These are phyloP conservation scores for Veloboletus limbatus DNA, from an alignment of 1,284 basidiomycete species.

Conservation along the genomic window DNA sequence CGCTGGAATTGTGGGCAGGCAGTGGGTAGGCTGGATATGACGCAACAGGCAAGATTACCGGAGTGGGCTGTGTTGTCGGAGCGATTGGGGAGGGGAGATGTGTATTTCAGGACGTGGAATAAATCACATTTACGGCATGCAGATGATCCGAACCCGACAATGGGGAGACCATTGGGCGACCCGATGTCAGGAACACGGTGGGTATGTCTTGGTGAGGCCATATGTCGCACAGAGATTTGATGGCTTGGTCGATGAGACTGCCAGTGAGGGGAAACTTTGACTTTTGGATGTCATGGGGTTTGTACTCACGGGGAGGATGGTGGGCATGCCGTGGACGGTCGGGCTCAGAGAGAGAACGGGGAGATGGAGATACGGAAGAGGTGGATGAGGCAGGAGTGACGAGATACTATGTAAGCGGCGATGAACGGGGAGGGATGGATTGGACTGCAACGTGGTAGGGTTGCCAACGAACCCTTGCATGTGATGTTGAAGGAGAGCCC, in stretches of 20 bases:
- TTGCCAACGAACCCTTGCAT: conserved; percentile 65
- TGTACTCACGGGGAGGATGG: conserved; percentile 33
- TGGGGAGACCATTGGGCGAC: conserved; percentile 32
- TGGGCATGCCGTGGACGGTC: conserved; percentile 36
- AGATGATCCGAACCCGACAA: conserved; percentile 18
- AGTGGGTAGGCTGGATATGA: conserved; percentile 19
- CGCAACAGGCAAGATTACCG: conserved; percentile 27
- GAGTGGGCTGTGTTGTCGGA: conserved; percentile 38
- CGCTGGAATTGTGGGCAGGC: conserved; percentile 19
- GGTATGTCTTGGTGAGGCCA: conserved; percentile 75
- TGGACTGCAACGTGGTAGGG: conserved; percentile 49
- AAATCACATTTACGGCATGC: conserved; percentile 15
- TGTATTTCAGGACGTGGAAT: conserved; percentile 32
- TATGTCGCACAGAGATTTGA: conserved; percentile 69
- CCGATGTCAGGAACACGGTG: conserved; percentile 49
- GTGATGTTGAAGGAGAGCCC: conserved; percentile 52
- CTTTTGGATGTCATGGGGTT: conserved; percentile 51
- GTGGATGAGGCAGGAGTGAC: conserved; percentile 48
- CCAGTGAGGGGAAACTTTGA: conserved; percentile 61
- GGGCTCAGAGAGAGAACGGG: conserved; percentile 36
- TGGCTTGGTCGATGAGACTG: conserved; percentile 72
- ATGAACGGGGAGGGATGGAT: conserved; percentile 41
- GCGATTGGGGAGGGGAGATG: conserved; percentile 51
- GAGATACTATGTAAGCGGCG: conserved; percentile 49
- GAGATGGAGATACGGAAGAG: conserved; percentile 41